Conservation (phyloP, 192 early-diverging fungal genomes). For the Linnemannia exigua region DNA sequence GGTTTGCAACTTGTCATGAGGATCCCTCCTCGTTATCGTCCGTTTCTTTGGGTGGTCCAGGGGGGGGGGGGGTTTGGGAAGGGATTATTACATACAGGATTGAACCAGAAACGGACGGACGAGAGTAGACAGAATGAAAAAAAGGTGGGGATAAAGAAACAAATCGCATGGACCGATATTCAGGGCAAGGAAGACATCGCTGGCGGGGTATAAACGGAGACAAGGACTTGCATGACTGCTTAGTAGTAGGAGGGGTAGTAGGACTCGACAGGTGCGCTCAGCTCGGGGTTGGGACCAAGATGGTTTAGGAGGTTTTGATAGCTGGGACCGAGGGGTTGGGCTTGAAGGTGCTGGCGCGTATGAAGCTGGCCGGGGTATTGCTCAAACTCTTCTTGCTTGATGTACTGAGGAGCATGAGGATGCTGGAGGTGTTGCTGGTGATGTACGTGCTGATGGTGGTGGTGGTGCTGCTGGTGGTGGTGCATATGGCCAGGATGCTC, state of each 20-base stretch:
- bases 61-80: background rate
- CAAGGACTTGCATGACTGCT: background rate
- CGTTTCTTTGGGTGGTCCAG: background rate
- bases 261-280: conserved; percentile 17
- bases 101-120: background rate
- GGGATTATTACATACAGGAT: conserved; percentile 4
- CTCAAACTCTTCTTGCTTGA: conserved; percentile 19
- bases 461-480: conserved; percentile 20
- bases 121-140: conserved; percentile 2
- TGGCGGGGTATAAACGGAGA: background rate
- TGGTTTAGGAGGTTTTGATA: conserved; percentile 23
- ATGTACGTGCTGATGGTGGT: conserved; percentile 13
- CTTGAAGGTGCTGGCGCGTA: conserved; percentile 6
- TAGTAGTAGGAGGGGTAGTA: conserved; percentile 1
- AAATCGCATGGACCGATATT: background rate
- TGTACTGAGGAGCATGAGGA: conserved; percentile 1
- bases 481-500: background rate
- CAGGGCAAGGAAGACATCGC: background rate
- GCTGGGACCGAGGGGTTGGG: conserved; percentile 10
- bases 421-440: conserved; percentile 20
- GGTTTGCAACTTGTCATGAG: background rate
- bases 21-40: background rate
- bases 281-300: conserved; percentile 26
- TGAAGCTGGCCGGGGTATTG: conserved; percentile 21
- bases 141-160: background rate